phyloP scores from a whole-genome alignment of 208 protist species.

The Angomonas desouzai region DNA sequence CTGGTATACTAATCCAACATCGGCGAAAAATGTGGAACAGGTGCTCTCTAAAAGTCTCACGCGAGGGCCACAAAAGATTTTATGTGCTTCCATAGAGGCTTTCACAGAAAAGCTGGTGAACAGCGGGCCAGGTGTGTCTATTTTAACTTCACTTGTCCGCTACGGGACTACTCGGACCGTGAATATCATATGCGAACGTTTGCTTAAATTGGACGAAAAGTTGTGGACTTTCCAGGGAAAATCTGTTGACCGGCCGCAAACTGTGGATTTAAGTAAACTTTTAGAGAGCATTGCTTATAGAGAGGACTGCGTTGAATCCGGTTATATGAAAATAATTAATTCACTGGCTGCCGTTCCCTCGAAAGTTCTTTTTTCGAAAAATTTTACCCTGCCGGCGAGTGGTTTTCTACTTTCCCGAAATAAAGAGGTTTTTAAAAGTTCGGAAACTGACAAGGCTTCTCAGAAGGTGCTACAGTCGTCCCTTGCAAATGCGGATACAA shows the following conservation, averaged over 20 bases:
- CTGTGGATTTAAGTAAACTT: conserved; percentile 38
- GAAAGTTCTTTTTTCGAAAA: conserved; percentile 23
- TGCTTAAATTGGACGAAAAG: conserved; percentile 23
- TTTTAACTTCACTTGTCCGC: conserved; percentile 67
- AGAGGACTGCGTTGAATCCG: conserved; percentile 52
- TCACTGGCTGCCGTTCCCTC: conserved; percentile 23
- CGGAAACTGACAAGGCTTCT: conserved; percentile 20
- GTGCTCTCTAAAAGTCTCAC: conserved; percentile 63
- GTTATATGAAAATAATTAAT: conserved; percentile 32
- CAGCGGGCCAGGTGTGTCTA: conserved; percentile 36
- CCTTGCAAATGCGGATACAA: neutral
- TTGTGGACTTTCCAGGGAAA: conserved; percentile 35
- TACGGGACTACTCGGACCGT: conserved; percentile 73
- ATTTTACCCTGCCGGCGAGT: conserved; percentile 54
- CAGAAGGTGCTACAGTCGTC: conserved; percentile 16
- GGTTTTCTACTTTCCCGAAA: conserved; percentile 51
- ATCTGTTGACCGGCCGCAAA: conserved; percentile 18
- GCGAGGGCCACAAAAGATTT: conserved; percentile 60
- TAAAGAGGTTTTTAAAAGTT: conserved; percentile 22
- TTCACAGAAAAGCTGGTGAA: conserved; percentile 50
- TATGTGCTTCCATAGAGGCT: conserved; percentile 46
- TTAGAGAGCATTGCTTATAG: conserved; percentile 75
- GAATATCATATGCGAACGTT: conserved; percentile 28
- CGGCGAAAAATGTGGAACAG: conserved; percentile 68
- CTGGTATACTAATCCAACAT: conserved; percentile 40